Base-by-base conservation (phyloP, 140 eudicot genomes). In the Anethum foeniculum region DNA sequence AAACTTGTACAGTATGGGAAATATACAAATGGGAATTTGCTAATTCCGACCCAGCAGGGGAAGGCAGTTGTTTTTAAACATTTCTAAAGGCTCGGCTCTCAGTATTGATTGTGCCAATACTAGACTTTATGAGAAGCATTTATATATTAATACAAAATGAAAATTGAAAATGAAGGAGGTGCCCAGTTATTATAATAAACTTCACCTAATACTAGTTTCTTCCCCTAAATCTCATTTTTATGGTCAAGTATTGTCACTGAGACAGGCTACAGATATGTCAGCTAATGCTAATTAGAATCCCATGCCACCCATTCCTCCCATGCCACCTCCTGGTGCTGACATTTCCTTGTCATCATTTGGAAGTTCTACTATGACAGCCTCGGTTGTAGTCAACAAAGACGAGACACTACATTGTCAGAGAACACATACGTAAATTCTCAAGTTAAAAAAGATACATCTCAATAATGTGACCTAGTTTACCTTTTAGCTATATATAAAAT, bases 331-430 rank as follows among this genome's bases (percentile, higher is more conserved):
- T 86, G 84, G 82, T 75, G 84, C 67, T 30, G 86, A 77, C 3
- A 84, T 27, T 27, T 86, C 91, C 84, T 90, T 85, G 72, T 86
- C 92, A 47, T 86, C 90, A 67, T 78, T 88, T 30, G 89, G 88
- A 56, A 86, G 88, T 76, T 90, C 92, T 19, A 88, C 95, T 15
- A 88, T 82, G 75, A 88, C 90, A 67, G 91, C 92, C 83, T 90
- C 95, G 8, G 92, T 90, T 28, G 95, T 90, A 21, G 95, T 90
- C 88, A 90, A 80, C 81, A 90, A 79, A 48, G 91, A 90, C 8
- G 95, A 90, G 14, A 90, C 83, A 38, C 91, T 88, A 51, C 71
- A 80, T n/a, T 13, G 62, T 32, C 71, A n/a, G 18, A 48, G 38
- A 52, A 58, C 60, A 13, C 39, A 68, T 36, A 27, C 36, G 3